Evolutionary conservation across 176 grass and related monocot genomes (phyloP), one percentile per base, ranked within the genome.

Genomic region (Puya raimondii): DNA sequence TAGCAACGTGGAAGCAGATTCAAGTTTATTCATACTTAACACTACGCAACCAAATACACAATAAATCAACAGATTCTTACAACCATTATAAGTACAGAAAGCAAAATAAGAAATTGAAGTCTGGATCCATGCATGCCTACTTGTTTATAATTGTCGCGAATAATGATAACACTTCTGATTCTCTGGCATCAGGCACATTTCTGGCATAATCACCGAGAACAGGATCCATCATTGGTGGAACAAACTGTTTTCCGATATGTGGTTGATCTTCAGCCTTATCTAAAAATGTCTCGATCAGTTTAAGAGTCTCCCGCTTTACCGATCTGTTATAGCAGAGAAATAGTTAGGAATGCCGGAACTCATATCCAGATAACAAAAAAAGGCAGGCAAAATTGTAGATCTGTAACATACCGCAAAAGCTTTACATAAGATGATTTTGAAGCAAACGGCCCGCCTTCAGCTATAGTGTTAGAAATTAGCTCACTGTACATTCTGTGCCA

Each of bases 221-320:
- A 73, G 95, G 90, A 72, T 99, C 95, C 95, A 99, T 94, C 95
- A 99, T 99, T 50, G 95, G 95, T 63, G 95, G 95, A 70, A 99
- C 95, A 84, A 99, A 99, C 71, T 99, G 95, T 66, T 88, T 99
- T 25, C 90, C 95, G 16, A 94, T 81, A 64, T 94, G 90, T 53
- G 87, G 87, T 63, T 94, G 79, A 80, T 99, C 95, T 88, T 99
- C 95, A n/a, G 95, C 95, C 72, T 99, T 99, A 72, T 99, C 95
- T 67, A 99, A 80, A 73, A 99, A 99, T 56, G 90, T 99, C 87
- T 99, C 95, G 1, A 99, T 99, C 69, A 99, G 80, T 80, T 99
- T 99, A 50, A 99, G 73, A 11, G 90, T 99, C 84, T 99, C 95
- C 75, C 90, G 79, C 83, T 99, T 99, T 20, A 99, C 87, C 74